phyloP scores from a whole-genome alignment of 306 rosid genomes.

The Mimosa bimucronata region DNA sequence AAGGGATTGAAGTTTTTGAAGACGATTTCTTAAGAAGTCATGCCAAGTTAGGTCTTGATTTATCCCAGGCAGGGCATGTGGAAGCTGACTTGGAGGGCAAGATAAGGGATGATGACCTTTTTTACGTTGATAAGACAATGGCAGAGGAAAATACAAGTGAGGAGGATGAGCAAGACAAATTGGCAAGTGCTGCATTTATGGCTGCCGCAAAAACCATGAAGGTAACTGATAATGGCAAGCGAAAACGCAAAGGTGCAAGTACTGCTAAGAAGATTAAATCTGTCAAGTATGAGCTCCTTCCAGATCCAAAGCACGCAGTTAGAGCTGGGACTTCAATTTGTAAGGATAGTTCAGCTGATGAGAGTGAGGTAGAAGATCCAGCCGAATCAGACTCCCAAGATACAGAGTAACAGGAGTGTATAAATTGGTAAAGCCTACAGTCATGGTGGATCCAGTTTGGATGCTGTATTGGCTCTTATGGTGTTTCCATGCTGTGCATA shows the following conservation, averaged over 20 bases:
- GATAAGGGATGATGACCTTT: conserved; percentile 52
- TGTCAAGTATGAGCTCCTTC: conserved; percentile 52
- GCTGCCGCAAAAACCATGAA: conserved; percentile 66
- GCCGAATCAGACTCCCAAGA: conserved; percentile 52
- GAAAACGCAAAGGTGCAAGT: conserved; percentile 56
- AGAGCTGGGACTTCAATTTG: conserved; percentile 39
- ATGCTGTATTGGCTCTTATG: background rate
- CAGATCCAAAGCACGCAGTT: conserved; percentile 24
- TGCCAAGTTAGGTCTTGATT: conserved; percentile 44
- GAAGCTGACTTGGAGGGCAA: conserved; percentile 43
- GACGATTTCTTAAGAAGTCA: conserved; percentile 47
- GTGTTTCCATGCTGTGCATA: conserved; percentile 1
- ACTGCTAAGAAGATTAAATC: conserved; percentile 52
- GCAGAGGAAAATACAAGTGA: conserved; percentile 40
- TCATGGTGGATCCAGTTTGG: conserved; percentile 5
- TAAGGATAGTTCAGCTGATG: conserved; percentile 47
- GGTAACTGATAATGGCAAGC: conserved; percentile 37
- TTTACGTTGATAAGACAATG: conserved; percentile 62
- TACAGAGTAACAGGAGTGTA: conserved; percentile 20
- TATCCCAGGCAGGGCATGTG: conserved; percentile 33
- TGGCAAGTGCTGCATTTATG: conserved; percentile 52
- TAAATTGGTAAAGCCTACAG: background rate
- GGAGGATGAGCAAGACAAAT: conserved; percentile 43
- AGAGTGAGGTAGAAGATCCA: conserved; percentile 71
- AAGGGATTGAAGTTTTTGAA: conserved; percentile 65